Base-by-base conservation (phyloP, 202 grass and related monocot species). In the Carex sylvatica region DNA sequence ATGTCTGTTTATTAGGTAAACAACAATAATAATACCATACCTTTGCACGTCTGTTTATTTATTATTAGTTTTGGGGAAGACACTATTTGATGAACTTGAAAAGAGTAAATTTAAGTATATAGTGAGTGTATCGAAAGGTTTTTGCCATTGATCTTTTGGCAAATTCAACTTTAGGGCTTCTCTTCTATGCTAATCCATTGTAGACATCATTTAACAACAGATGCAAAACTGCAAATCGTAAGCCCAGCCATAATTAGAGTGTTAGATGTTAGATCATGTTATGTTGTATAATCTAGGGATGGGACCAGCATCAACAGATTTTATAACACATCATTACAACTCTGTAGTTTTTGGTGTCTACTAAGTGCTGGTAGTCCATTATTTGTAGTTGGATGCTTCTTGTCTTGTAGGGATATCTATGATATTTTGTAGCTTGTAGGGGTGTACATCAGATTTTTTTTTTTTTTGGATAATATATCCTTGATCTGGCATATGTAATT, bases 331-430 rank as follows among this genome's bases (percentile, higher is more conserved):
- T 30, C 47, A 74, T 55, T 75, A 30, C 10, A 75, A 53, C 23
- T 16, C 23, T 53, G 22, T 31, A 26, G 19, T 47, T 52, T 74
- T 30, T 20, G 7, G 12, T 74, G 14, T 54, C 47, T 52, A 26
- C 47, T 16, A 3, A 54, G 23, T 16, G 13, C 44, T 73, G 40
- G 36, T 26, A 51, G 11, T 13, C 35, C 20, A 74, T 26, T 30
- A 53, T 23, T 58, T 77, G 52, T 16, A 77, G 26, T 77, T 77
- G 19, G 52, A 18, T 58, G 9, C 15, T 83, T 86, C 38, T 56
- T 55, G 16, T 77, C 53, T 33, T 56, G 73, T 76, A 76, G 73
- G 73, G 35, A 56, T 77, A 59, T 77, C 2, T 36, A 38, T 76
- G 24, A 76, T 56, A 76, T 58, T 36, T 54, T 77, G 26, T 77